A percentile compares a stretch with the other conserved stretches of the same genome.
These are phyloP conservation scores for Bertia moriformis DNA, from an alignment of 2,329 filamentous ascomycete genomes.

Conservation along the genomic window DNA sequence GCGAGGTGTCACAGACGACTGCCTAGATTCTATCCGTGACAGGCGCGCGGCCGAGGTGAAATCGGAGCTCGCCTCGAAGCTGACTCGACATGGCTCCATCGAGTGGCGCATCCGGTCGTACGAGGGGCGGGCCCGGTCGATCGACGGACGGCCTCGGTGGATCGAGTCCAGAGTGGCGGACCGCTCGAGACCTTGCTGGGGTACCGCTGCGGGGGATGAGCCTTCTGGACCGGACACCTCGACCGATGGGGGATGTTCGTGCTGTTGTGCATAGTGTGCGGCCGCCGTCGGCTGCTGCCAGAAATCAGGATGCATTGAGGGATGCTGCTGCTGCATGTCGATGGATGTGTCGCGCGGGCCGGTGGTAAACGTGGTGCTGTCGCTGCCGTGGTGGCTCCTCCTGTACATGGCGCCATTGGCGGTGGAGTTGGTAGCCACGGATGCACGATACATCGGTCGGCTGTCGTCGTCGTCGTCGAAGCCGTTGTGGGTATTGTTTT, in stretches of 20 bases:
- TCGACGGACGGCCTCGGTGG: conserved; percentile 36
- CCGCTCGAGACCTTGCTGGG: conserved; percentile 7
- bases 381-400: conserved; percentile 87
- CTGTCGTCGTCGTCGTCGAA: conserved; percentile 81
- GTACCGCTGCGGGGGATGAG: conserved; percentile 9
- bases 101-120: conserved; percentile 76
- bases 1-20: too few species aligned
- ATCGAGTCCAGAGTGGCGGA: conserved; percentile 35
- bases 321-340: too few species aligned
- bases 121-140: conserved; percentile 40
- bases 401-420: conserved; percentile 62
- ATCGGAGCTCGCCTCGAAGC: conserved; percentile 76
- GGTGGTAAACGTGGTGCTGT: conserved; percentile 74
- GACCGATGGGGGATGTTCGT: too few species aligned
- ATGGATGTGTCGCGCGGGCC: conserved; percentile 40
- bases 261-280: too few species aligned
- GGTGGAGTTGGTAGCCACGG: conserved; percentile 64
- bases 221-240: conserved; percentile 9
- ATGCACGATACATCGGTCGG: conserved; percentile 85
- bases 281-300: too few species aligned
- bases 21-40: conserved; percentile 65
- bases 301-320: too few species aligned
- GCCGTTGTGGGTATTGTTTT: conserved; percentile 50
- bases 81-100: conserved; percentile 71
- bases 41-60: conserved; percentile 83